Base-by-base conservation (phyloP, 148 eudicot genomes). In the Rhododendron kiyosumense region DNA sequence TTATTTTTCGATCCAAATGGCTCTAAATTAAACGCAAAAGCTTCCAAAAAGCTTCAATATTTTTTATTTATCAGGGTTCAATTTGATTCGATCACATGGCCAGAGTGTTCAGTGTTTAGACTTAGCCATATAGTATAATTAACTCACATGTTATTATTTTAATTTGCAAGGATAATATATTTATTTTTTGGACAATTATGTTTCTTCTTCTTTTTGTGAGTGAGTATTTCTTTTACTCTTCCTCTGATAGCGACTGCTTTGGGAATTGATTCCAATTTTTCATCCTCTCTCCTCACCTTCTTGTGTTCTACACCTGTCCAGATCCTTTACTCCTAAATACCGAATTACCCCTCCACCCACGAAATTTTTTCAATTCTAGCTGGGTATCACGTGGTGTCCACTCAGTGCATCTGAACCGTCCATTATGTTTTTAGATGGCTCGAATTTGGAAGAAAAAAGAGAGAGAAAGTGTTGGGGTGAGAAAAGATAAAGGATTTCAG, bases 241-340 rank as follows among this genome's bases (percentile, higher is more conserved):
- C 43, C 17, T 36, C 49, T 3, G 89, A 89, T 28, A 30, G 71
- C 30, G 87, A 89, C 81, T 59, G 81, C 54, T 77, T 86, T 82
- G 81, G 86, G 87, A 85, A 85, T 28, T 22, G 65, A 85, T 87
- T 87, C 82, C 84, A 51, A 82, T 78, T n/a, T 85, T 85, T 81
- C 78, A 36, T 84, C 17, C 63, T 79, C 85, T 45, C 82, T 69
- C 45, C 26, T 67, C 18, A 78, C 85, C 86, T 89, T 61, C 61
- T 84, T 84, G 82, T 84, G 81, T 75, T 88, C 63, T 73, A 61
- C 88, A 79, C 82, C 82, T 79, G 82, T 49, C 82, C 61, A 18
- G 28, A 49, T 26, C 63, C 61, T 7, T 65, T 0, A 20, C 0
- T 3, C 14, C 11, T 10, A 54, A 0, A 80, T 89, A 59, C 84